Base-by-base conservation (phyloP, 164 flowering plant genomes). In the Liriodendron chinense region DNA sequence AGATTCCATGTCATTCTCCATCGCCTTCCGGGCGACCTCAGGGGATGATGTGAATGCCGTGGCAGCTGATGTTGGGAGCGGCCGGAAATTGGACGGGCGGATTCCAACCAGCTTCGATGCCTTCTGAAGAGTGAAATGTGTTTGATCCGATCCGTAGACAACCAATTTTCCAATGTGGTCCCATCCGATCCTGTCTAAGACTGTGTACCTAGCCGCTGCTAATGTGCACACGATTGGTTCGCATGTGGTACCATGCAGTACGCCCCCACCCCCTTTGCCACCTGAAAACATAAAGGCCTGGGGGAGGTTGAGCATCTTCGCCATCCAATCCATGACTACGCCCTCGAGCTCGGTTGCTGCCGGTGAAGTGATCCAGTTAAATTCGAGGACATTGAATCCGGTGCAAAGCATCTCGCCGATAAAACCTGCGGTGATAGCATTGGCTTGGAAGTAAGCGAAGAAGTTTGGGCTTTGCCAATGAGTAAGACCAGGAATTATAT, bases 261-360 rank as follows among this genome's bases (percentile, higher is more conserved):
- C 90, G 0, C 94, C 89, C 0, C 94, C 94, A 0, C 94, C 89
- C 0, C 94, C 94, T 0, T 89, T 91, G 2, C 75, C 61, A 47
- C 77, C 65, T 3, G 88, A 77, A 65, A 88, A 88, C 82, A 80
- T 75, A 81, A 91, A 88, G 0, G 84, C 67, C 1, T 73, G 72
- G 1, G 93, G 94, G 0, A 89, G 85, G 47, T 78, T 57, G 1
- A 89, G 84, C 86, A 88, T 80, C 34, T 48, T 21, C 1, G 84
- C 76, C 43, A 34, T 34, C 59, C 59, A 53, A 16, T 53, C 59
- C 59, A 53, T 53, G 48, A 88, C 93, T 2, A 86, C 66, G 74
- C 76, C 82, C 70, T 90, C 90, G 0, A 88, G 83, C 86, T 87
- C 91, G 12, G 91, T 90, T 0, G 89, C 81, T 0, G 93, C 88